Evolutionary conservation across 1,284 basidiomycete species (phyloP).

Genomic region (Coniophora puteana): DNA sequence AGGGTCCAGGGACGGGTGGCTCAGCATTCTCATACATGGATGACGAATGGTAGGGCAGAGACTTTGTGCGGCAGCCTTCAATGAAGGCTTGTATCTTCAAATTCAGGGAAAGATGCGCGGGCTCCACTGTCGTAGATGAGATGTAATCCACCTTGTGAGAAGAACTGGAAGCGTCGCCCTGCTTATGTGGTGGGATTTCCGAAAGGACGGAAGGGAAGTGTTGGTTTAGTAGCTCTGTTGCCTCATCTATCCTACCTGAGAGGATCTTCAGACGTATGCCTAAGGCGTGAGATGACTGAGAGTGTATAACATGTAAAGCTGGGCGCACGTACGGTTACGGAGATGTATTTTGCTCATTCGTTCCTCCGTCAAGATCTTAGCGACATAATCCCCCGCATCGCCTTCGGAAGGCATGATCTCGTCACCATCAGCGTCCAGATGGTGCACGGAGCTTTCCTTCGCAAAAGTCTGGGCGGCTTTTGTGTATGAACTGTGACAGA

Average conservation of each 20-base stretch:
- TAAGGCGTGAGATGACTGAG: constrained; percentile 26
- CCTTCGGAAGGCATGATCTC: constrained; percentile 38
- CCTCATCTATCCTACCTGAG: constrained; percentile 65
- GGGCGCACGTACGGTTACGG: constrained; percentile 55
- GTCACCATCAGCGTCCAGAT: constrained; percentile 67
- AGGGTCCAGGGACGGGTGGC: constrained; percentile 7
- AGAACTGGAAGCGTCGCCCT: constrained; percentile 6
- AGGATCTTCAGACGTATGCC: constrained; percentile 67
- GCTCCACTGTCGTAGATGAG: constrained; percentile 59
- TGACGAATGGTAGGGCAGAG: constrained; percentile 56
- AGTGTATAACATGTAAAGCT: constrained; percentile 1
- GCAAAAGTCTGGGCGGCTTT: constrained; percentile 70
- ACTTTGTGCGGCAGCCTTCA: constrained; percentile 72
- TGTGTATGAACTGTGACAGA: constrained; percentile 71
- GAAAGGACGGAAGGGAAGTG: constrained; percentile 69
- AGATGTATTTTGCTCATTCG: constrained; percentile 45
- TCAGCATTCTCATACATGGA: too few species aligned
- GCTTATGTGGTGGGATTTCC: constrained; percentile 7
- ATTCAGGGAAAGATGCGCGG: constrained; percentile 74
- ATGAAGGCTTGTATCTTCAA: constrained; percentile 82
- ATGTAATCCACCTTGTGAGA: constrained; percentile 40
- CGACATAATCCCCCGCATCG: constrained; percentile 21
- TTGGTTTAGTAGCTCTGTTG: constrained; percentile 58
- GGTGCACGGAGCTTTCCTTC: constrained; percentile 55
- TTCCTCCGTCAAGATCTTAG: constrained; percentile 39